These are phyloP conservation scores for Naegleria gruberi DNA, from an alignment of 208 protist species.

Conservation along the genomic window DNA sequence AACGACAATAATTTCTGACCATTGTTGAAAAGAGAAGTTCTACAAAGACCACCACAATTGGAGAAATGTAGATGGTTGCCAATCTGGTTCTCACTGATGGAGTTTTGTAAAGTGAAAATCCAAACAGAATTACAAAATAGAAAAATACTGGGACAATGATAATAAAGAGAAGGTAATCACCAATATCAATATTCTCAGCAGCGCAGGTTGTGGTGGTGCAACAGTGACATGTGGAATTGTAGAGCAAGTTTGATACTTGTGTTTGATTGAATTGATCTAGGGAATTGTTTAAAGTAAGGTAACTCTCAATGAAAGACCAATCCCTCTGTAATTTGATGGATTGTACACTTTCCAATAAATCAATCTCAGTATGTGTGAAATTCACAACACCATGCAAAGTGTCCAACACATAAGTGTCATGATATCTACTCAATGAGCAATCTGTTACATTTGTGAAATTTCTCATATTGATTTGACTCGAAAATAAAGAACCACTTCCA, in stretches of 20 bases:
- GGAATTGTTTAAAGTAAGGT: no score
- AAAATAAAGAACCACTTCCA: no score
- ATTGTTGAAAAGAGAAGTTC: not conserved
- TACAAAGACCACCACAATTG: not conserved
- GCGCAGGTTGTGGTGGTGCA: not conserved
- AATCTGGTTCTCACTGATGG: not conserved
- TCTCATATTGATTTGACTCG: not conserved
- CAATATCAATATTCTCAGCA: not conserved
- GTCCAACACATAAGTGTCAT: not conserved
- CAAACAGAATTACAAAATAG: not conserved
- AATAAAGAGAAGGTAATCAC: not conserved
- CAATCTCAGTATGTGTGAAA: not conserved
- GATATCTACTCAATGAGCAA: not conserved
- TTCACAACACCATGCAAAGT: not conserved
- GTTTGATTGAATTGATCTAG: no score
- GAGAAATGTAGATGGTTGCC: not conserved
- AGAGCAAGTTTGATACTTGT: not conserved
- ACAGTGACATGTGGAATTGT: not conserved
- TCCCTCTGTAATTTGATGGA: not conserved
- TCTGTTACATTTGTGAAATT: not conserved
- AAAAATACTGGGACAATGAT: not conserved
- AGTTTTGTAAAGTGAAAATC: not conserved
- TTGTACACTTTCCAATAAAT: not conserved
- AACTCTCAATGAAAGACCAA: not conserved
- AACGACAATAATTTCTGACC: not conserved